A percentile compares a stretch with the other conserved stretches of the same genome.
Evolutionary conservation across 768 basidiomycete genomes (phyloP).

Genomic region (Pleurotus cornucopiae): DNA sequence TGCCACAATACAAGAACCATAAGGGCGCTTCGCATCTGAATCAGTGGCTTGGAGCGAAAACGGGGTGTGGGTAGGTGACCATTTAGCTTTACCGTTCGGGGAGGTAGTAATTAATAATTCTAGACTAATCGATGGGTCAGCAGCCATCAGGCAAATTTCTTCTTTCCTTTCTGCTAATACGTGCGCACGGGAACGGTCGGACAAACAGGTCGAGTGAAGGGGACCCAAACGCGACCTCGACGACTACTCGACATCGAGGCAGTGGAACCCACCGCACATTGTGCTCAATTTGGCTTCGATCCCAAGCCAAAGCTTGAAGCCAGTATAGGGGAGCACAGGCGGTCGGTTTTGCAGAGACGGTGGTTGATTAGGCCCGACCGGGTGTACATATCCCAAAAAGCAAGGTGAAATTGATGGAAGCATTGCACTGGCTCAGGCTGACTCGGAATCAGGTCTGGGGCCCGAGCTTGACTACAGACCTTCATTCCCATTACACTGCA

Average conservation of each 20-base stretch:
- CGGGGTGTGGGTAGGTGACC: not conserved
- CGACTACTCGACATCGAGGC: not conserved
- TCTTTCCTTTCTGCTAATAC: not conserved
- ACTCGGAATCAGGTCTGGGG: not conserved
- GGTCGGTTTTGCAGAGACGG: not conserved
- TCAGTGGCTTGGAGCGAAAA: not conserved
- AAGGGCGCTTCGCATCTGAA: not conserved
- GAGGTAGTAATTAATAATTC: not conserved
- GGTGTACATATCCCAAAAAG: conserved; percentile 3
- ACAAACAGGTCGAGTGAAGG: not conserved
- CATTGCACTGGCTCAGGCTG: not conserved
- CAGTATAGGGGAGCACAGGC: too few relatives aligned
- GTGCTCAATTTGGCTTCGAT: too few relatives aligned
- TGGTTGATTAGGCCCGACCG: not conserved
- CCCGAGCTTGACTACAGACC: not conserved
- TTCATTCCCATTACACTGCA: not conserved
- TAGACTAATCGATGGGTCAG: conserved; percentile 3
- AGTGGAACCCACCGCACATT: not conserved
- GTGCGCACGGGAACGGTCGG: not conserved
- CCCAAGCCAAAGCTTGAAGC: too few relatives aligned
- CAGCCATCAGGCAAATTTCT: not conserved
- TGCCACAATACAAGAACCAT: not conserved
- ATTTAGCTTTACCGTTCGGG: not conserved
- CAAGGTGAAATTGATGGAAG: not conserved
- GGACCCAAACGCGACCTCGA: not conserved